Base-by-base conservation (phyloP, 495 filamentous ascomycete genomes). In the Talaromyces ruber region DNA sequence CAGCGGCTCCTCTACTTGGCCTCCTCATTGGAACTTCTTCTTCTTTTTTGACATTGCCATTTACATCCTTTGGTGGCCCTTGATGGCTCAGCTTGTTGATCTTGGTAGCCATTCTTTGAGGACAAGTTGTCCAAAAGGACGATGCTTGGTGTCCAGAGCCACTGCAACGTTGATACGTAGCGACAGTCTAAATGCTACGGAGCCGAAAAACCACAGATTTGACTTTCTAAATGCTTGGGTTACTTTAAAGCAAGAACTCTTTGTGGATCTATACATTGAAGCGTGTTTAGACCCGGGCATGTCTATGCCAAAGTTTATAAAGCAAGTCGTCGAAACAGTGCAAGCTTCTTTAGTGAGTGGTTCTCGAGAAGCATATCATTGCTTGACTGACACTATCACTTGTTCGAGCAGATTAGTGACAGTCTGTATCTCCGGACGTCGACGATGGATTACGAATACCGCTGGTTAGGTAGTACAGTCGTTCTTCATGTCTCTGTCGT, bases 61-160 rank as follows among this genome's bases (percentile, higher is more conserved):
- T 16, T 21, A 21, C 43, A 47, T n/a, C 18, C 43, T 32, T 47
- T 21, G 39, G 14, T 21, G 21, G 43, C 18, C 43, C 25, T 45
- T 22, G 28, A 60, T 60, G 59, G 24, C 37, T 37, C 59, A 60
- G 6, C 14, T 52, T 37, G 43, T 60, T 21, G 59, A 60, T 39
- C 43, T 60, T 50, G 43, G 59, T 50, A 51, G 16, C 16, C 16
- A 30, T 29, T 30, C n/a, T 14, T 60, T 60, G 18, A 51, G 24
- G 34, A 6, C 21, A 26, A 5, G 14, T 29, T 22, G 37, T 50
- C 39, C 11, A 12, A 16, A n/a, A 26, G 59, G 26, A 16, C 59
- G 18, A 30, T 34, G 45, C 28, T 52, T 60, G 43, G 3, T 60
- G 26, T 60, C 59, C 39, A 60, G 25, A 50, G 29, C 43, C 37